Base-by-base conservation (phyloP, 2,329 filamentous ascomycete species). In the Aspergillus fructus region DNA sequence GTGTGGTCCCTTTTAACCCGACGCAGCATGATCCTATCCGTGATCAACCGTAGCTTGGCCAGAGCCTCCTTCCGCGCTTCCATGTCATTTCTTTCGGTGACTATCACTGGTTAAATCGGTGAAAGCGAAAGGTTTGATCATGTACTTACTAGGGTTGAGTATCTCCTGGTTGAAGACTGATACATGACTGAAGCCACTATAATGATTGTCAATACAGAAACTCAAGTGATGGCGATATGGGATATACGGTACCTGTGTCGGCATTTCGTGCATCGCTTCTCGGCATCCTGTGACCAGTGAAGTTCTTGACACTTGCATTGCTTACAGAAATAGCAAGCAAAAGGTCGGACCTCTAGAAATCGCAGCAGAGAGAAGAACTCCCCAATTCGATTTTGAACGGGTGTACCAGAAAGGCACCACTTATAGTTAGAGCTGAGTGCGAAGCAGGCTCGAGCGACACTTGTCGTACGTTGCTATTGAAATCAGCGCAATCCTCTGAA, bases 161-260 rank as follows among this genome's bases (percentile, higher is more conserved):
- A 99, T 84, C 72, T 97, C 93, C 71, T 97, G 91, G 67, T 96
- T 96, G 81, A 96, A 96, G 37, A 96, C 85, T 0, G 90, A 94
- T 9, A 93, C 85, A 63, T 88, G 85, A 70, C 84, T 82, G 62
- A 87, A 85, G 13, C 82, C 83, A 64, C 81, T 81, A 52, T 49
- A 56, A 17, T 50, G 17, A 37, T 43, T 27, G 55, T 70, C 21
- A 53, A 40, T 21, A 27, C 9, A 3, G 17, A 15, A 5, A n/a
- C 37, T 23, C 3, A 55, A 67, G 61, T 17, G 17, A 5, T 19
- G 15, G 21, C 37, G 13, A 39, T 34, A 61, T 54, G 64, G 64
- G n/a, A 61, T 50, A 55, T 67, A 33, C 34, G 55, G 40, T 72
- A 76, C 72, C 72, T 76, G 63, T 86, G 89, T 57, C 82, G 79